These are phyloP conservation scores for Ciborinia camelliae DNA, from an alignment of 2,329 filamentous ascomycete species.

Conservation along the genomic window DNA sequence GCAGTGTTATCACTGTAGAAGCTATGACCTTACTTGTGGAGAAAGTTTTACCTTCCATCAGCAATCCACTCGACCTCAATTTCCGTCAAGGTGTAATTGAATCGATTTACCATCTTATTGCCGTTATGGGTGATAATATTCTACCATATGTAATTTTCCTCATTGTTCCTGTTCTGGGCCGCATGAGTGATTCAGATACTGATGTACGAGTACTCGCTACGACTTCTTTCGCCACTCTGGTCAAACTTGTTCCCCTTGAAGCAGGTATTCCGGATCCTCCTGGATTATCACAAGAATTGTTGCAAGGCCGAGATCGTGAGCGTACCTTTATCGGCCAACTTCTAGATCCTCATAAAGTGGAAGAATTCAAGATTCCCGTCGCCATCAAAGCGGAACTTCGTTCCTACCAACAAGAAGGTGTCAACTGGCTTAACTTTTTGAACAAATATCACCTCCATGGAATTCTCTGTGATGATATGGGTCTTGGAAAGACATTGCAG, in stretches of 20 bases:
- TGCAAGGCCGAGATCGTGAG: slow-evolving; percentile 89
- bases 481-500: slow-evolving; percentile 94
- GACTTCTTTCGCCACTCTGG: slow-evolving; percentile 92
- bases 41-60: slow-evolving; percentile 87
- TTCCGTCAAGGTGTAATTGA: slow-evolving; percentile 92
- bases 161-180: slow-evolving; percentile 91
- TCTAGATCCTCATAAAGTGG: slow-evolving; percentile 94
- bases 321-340: slow-evolving; percentile 96
- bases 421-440: slow-evolving; percentile 97
- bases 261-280: slow-evolving; percentile 96
- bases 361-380: slow-evolving; percentile 88
- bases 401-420: slow-evolving; percentile 96
- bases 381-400: slow-evolving; percentile 95
- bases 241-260: slow-evolving; percentile 94
- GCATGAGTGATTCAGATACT: slow-evolving; percentile 98
- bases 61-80: slow-evolving; percentile 81
- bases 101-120: slow-evolving; percentile 93
- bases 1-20: slow-evolving; percentile 91
- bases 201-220: slow-evolving; percentile 92
- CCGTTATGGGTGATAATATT: slow-evolving; percentile 96
- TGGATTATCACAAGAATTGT: slow-evolving; percentile 80
- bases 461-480: slow-evolving; percentile 99
- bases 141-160: slow-evolving; percentile 98
- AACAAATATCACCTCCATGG: slow-evolving; percentile 98
- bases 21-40: slow-evolving; percentile 96